Evolutionary conservation across 345 rosid species (phyloP), one percentile per base, ranked within the genome.

Genomic region (Gossypium arboreum): DNA sequence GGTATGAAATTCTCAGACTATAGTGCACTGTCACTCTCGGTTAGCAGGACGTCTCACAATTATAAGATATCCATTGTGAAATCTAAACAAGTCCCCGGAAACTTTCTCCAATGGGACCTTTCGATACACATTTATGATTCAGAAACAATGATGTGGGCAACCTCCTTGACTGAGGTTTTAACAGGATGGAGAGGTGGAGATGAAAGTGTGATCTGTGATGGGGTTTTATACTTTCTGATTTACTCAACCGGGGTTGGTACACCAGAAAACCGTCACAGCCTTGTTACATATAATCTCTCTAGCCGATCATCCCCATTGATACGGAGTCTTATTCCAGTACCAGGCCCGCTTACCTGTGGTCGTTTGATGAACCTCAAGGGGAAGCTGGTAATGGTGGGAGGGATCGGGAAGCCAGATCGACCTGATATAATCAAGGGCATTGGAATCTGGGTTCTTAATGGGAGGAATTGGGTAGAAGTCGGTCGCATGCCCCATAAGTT

Each of bases 101-200:
- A 87, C 65, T 89, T 88, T 83, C 82, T 82, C 68, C 90, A 91
- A 11, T 95, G 97, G 93, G 93, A 93, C 71, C 75, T 93, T 48
- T 87, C 96, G 18, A 83, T 95, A 68, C 84, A 86, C 75, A 71
- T 85, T 5, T 95, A 93, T 74, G 79, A 85, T 73, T 95, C 98
- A 0, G 91, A 89, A 55, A 81, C 92, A 27, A 87, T 72, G 91
- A 77, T 75, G 44, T 95, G 99, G 99, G 75, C 77, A 11, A 84
- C 91, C 41, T 83, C 79, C 6, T 76, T 83, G 71, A 80, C 83
- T 1, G 98, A 91, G 83, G 93, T 91, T 48, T 80, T 95, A 51
- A 83, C 87, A 5, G 99, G 99, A 44, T 95, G 99, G 99, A 91
- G 99, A 87, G 94, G 91, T 75, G 99, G 99, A 29, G 88, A 90